These are phyloP conservation scores for Alternaria sp. DNA, from an alignment of 2,329 filamentous ascomycete species.

Conservation along the genomic window DNA sequence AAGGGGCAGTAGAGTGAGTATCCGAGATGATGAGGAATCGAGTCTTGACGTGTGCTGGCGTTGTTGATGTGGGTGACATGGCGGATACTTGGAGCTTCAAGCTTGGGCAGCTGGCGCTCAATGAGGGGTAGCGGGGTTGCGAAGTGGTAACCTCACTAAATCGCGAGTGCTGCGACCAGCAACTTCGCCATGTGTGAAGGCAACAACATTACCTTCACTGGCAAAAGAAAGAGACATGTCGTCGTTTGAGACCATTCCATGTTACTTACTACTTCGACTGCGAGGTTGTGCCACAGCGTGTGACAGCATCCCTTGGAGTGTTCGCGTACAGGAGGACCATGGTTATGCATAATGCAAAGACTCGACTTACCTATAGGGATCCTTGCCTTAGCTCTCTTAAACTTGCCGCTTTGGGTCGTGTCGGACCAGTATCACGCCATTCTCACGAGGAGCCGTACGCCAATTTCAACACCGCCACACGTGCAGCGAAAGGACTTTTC, in stretches of 20 bases:
- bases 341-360: background rate
- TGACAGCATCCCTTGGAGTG: background rate
- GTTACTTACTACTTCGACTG: background rate
- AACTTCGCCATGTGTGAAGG: background rate
- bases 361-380: background rate
- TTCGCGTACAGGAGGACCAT: background rate
- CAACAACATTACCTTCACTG: background rate
- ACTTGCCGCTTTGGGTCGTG: constrained; percentile 1
- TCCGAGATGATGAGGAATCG: constrained; percentile 58
- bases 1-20: constrained; percentile 47
- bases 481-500: constrained; percentile 17
- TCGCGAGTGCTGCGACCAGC: background rate
- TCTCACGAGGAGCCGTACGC: constrained; percentile 15
- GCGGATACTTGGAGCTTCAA: constrained; percentile 12
- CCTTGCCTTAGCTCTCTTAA: background rate
- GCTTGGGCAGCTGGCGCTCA: constrained; percentile 2
- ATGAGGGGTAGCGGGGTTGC: constrained; percentile 14
- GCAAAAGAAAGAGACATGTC: background rate
- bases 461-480: constrained; percentile 22
- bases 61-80: constrained; percentile 22
- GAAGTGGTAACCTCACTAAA: constrained; percentile 1
- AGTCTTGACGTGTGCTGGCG: constrained; percentile 42
- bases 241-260: background rate
- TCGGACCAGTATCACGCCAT: constrained; percentile 34
- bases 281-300: background rate